Percentiles rank a stretch among this genome's conserved stretches.
Conservation (phyloP, 2,329 filamentous ascomycete species). For the Pyrenophora tritici-repentis region DNA sequence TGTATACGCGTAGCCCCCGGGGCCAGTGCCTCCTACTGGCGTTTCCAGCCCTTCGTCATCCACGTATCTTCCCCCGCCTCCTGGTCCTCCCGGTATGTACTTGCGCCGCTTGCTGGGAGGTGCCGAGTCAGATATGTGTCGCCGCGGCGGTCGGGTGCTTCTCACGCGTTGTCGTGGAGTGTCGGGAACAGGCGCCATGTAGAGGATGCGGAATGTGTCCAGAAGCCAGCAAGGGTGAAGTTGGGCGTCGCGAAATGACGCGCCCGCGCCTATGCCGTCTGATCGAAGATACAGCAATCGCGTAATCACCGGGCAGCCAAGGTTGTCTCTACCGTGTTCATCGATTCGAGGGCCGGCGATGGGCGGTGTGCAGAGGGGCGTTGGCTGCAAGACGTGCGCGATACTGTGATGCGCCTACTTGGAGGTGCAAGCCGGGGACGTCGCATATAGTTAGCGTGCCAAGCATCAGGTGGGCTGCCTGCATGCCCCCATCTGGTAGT, state of each 20-base stretch:
- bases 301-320: constrained; percentile 31
- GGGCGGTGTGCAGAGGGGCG: constrained; percentile 20
- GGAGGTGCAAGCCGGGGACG: constrained; percentile 19
- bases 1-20: constrained; percentile 57
- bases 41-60: constrained; percentile 71
- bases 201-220: constrained; percentile 32
- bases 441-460: constrained; percentile 15
- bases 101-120: constrained; percentile 53
- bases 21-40: constrained; percentile 56
- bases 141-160: constrained; percentile 41
- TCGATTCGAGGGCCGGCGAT: constrained; percentile 21
- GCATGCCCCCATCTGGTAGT: background rate
- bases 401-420: constrained; percentile 19
- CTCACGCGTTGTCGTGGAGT: constrained; percentile 46
- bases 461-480: constrained; percentile 9
- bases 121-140: constrained; percentile 47
- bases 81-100: constrained; percentile 86
- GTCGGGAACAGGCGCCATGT: constrained; percentile 44
- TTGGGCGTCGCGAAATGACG: constrained; percentile 30
- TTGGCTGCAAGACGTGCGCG: constrained; percentile 27
- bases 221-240: constrained; percentile 32
- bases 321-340: constrained; percentile 24
- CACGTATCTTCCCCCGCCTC: constrained; percentile 82
- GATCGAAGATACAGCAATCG: constrained; percentile 33
- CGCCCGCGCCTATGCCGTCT: constrained; percentile 31